phyloP scores from a whole-genome alignment of 495 filamentous ascomycete species.

The Penicillium canariense region DNA sequence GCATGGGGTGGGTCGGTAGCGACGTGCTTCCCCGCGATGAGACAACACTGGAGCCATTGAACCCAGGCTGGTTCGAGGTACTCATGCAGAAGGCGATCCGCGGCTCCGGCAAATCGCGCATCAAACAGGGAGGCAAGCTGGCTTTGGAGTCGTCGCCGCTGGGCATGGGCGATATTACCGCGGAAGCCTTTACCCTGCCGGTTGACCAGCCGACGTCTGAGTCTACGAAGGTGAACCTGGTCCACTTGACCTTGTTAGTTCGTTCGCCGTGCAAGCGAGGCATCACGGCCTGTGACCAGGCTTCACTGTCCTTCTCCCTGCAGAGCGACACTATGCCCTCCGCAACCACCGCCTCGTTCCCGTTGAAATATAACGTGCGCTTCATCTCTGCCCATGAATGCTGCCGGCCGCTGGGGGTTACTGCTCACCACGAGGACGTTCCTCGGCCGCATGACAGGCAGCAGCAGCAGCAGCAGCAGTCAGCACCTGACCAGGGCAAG shows the following conservation, averaged over 20 bases:
- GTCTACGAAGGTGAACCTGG: constrained; percentile 17
- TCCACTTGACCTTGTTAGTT: constrained; percentile 23
- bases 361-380: constrained; percentile 59
- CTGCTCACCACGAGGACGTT: constrained; percentile 13
- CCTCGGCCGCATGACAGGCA: constrained; percentile 10
- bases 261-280: constrained; percentile 20
- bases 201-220: constrained; percentile 18
- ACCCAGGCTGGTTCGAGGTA: constrained; percentile 66
- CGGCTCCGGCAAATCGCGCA: constrained; percentile 31
- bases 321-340: background rate
- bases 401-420: constrained; percentile 48
- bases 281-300: constrained; percentile 46
- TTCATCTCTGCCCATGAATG: constrained; percentile 68
- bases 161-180: constrained; percentile 44
- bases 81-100: constrained; percentile 34
- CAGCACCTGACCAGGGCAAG: constrained; percentile 20
- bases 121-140: constrained; percentile 38
- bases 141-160: constrained; percentile 37
- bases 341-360: constrained; percentile 42
- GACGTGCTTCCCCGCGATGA: constrained; percentile 46
- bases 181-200: constrained; percentile 43
- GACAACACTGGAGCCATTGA: constrained; percentile 31
- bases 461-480: constrained; percentile 39
- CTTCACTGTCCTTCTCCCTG: constrained; percentile 52
- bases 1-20: constrained; percentile 75